phyloP scores from a whole-genome alignment of 805 yeast genomes.

The Saturnispora zaruensis region DNA sequence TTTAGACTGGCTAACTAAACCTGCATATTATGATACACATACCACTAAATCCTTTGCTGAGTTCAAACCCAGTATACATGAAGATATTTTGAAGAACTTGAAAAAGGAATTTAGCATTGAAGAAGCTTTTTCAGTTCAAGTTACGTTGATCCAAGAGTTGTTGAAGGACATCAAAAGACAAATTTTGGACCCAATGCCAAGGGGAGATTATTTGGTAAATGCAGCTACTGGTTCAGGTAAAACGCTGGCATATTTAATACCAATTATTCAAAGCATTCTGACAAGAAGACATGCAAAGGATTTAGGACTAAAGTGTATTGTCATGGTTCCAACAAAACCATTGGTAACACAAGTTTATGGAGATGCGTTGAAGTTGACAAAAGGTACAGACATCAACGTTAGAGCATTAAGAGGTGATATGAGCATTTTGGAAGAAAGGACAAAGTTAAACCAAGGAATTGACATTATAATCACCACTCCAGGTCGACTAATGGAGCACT shows the following conservation, averaged over 20 bases:
- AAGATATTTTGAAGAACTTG: constrained; percentile 39
- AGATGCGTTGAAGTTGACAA: constrained; percentile 50
- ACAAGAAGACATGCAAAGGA: constrained; percentile 7
- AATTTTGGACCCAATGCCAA: constrained; percentile 40
- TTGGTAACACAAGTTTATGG: constrained; percentile 72
- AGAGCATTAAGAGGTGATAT: constrained; percentile 46
- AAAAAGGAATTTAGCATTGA: constrained; percentile 33
- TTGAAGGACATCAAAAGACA: constrained; percentile 35
- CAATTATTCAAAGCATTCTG: constrained; percentile 60
- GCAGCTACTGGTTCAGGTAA: constrained; percentile 97
- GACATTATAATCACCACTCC: constrained; percentile 70
- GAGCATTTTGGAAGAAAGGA: constrained; percentile 54
- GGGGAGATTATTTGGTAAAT: constrained; percentile 78
- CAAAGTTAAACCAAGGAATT: constrained; percentile 36
- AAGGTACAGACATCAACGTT: constrained; percentile 60
- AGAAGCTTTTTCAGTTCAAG: constrained; percentile 71
- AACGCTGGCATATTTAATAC: constrained; percentile 80
- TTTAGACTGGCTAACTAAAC: constrained; percentile 61
- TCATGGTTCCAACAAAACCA: constrained; percentile 86
- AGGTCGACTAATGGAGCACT: constrained; percentile 75
- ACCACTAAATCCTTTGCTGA: constrained; percentile 39
- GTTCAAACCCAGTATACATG: constrained; percentile 36
- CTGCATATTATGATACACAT: constrained; percentile 46
- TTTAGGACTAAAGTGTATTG: constrained; percentile 64
- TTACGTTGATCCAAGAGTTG: constrained; percentile 50